phyloP scores from a whole-genome alignment of 352 stramenopile species.

The Phytopythium sindhum region DNA sequence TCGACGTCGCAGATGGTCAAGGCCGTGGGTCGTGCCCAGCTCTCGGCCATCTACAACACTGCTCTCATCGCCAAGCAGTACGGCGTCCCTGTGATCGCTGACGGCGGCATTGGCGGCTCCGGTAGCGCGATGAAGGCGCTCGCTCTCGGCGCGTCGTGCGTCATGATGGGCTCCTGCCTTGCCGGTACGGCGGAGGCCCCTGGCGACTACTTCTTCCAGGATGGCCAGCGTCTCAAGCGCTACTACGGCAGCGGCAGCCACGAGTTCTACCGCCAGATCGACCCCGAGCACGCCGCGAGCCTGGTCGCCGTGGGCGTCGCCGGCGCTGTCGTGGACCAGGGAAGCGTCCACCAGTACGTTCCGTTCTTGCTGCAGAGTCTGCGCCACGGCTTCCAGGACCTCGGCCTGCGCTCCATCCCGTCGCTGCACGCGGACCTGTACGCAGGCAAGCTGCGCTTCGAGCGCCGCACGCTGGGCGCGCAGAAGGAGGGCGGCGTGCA shows the following conservation, averaged over 20 bases:
- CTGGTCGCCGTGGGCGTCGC: constrained; percentile 98
- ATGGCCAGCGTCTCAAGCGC: constrained; percentile 97
- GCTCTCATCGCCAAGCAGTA: constrained; percentile 90
- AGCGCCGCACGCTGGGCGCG: constrained; percentile 95
- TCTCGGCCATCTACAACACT: constrained; percentile 98
- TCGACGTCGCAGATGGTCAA: constrained; percentile 99
- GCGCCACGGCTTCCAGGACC: constrained; percentile 96
- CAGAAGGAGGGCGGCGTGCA: constrained; percentile 98
- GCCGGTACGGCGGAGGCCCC: constrained; percentile 97
- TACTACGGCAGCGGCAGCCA: constrained; percentile 98
- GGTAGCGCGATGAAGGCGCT: constrained; percentile 98
- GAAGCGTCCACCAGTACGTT: constrained; percentile 96
- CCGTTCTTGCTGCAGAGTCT: constrained; percentile 98
- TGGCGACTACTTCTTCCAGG: constrained; percentile 99
- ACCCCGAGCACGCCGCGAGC: constrained; percentile 84
- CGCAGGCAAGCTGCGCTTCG: constrained; percentile 85
- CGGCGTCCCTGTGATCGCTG: constrained; percentile 96
- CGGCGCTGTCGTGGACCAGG: constrained; percentile 97
- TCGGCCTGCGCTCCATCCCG: constrained; percentile 88
- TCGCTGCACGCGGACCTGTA: constrained; percentile 82
- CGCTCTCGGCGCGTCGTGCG: constrained; percentile 92
- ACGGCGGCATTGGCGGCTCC: constrained; percentile 96
- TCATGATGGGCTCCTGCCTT: constrained; percentile 99
- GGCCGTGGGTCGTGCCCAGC: constrained; percentile 96
- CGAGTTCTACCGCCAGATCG: constrained; percentile 67